Conservation (phyloP, 2,329 filamentous ascomycete genomes). For the Monilinia fructicola region DNA sequence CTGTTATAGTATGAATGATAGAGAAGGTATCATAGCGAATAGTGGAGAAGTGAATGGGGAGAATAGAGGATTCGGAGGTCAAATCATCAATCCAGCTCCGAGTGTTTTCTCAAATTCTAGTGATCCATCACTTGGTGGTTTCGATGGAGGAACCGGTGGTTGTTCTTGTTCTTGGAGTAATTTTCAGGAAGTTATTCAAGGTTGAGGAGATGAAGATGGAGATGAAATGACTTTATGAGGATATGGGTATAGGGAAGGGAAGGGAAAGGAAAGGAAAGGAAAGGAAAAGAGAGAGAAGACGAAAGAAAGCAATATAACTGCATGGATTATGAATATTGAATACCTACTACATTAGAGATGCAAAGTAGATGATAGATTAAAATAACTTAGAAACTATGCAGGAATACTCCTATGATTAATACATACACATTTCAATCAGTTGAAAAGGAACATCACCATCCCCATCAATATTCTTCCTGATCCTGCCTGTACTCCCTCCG, state of each 20-base stretch:
- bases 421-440: neutral
- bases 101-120: constrained; percentile 36
- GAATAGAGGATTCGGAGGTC: constrained; percentile 52
- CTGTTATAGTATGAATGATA: constrained; percentile 51
- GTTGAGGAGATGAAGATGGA: constrained; percentile 3
- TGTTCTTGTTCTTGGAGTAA: constrained; percentile 64
- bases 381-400: neutral
- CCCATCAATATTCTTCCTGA: neutral
- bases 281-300: neutral
- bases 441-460: neutral
- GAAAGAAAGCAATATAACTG: neutral
- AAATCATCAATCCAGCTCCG: constrained; percentile 52
- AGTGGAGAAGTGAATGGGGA: constrained; percentile 50
- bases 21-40: constrained; percentile 47
- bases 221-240: constrained; percentile 14
- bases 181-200: constrained; percentile 31
- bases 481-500: no score
- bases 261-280: neutral
- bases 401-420: neutral
- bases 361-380: constrained; percentile 18
- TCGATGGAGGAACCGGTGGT: constrained; percentile 63
- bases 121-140: constrained; percentile 54
- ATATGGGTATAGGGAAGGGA: constrained; percentile 5
- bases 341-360: constrained; percentile 11
- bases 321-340: constrained; percentile 17